Base-by-base conservation (phyloP, 352 stramenopile genomes). In the Globisporangium lucens region DNA sequence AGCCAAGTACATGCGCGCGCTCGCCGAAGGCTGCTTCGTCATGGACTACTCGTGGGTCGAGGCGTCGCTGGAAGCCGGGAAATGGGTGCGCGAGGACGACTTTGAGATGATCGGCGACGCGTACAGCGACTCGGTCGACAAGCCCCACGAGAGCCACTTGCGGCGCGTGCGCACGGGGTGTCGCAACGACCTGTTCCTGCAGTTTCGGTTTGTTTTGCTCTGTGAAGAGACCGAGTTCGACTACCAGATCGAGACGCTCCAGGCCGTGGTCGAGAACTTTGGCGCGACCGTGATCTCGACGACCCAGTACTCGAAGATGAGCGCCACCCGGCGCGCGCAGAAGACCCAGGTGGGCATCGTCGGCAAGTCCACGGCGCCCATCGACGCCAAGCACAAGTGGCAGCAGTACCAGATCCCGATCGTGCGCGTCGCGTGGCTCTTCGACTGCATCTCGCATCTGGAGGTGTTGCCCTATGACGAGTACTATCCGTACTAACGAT, bases 401-500 rank as follows among this genome's bases (percentile, higher is more conserved):
- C 64, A 87, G 41, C 71, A 86, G 56, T 80, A 90, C 65, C 75
- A 89, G 46, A 92, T 94, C 57, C 89, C 87, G 13, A 93, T 96
- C 47, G 87, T 96, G 49, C 89, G 87, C 29, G 89, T 93, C 55
- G 90, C 85, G 46, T 96, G 89, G 89, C 82, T 96, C 65, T 91
- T 94, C 53, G 89, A 96, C 73, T 94, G 89, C 72, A 90, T 96
- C 70, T 94, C 85, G 66, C 75, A 95, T 70, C 74, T 94, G 22
- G 78, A 90, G 70, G 78, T 94, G 46, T 77, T 93, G 29, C 82
- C 89, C 12, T 96, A 91, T 63, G 85, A 94, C 61, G 85, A 95
- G 63, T 96, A 95, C 57, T 94, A 93, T 61, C 88, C 88, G 56
- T 96, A 94, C 66, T 94, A 73, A 70, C 13, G 27, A 67, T 9